Evolutionary conservation across 1,139 yeast species (phyloP).

Genomic region (Candida freyschussii): DNA sequence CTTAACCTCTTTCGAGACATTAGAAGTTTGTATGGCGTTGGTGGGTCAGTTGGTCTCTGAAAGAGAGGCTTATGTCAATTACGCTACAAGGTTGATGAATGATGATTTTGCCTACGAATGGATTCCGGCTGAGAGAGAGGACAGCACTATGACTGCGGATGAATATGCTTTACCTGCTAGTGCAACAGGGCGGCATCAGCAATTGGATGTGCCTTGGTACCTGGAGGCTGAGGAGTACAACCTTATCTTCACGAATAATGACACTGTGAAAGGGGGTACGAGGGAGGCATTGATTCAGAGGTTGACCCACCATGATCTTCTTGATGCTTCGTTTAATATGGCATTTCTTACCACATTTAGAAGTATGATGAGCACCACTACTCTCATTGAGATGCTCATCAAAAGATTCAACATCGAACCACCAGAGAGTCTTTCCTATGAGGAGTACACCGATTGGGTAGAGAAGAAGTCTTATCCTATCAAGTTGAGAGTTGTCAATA

Average conservation of each 20-base stretch:
- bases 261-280: constrained; percentile 81
- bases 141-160: constrained; percentile 37
- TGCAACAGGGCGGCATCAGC: constrained; percentile 19
- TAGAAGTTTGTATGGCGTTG: constrained; percentile 39
- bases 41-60: constrained; percentile 62
- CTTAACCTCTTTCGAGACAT: constrained; percentile 40
- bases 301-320: constrained; percentile 70
- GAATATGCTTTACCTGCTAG: constrained; percentile 25
- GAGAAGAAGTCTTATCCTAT: constrained; percentile 64
- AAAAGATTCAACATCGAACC: constrained; percentile 70
- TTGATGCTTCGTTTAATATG: constrained; percentile 65
- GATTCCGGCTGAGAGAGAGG: constrained; percentile 56
- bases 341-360: constrained; percentile 73
- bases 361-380: constrained; percentile 67
- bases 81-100: constrained; percentile 74
- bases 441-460: constrained; percentile 79
- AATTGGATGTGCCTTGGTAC: constrained; percentile 66
- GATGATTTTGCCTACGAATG: constrained; percentile 63
- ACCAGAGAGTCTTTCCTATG: constrained; percentile 83
- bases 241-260: constrained; percentile 67
- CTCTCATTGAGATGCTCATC: constrained; percentile 57
- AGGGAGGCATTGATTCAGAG: constrained; percentile 76
- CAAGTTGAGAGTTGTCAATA: constrained; percentile 61
- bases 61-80: constrained; percentile 62
- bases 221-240: constrained; percentile 75